A percentile compares a stretch with the other conserved stretches of the same genome.
phyloP scores from a whole-genome alignment of 331 rosid species.

The Malus hybrid region DNA sequence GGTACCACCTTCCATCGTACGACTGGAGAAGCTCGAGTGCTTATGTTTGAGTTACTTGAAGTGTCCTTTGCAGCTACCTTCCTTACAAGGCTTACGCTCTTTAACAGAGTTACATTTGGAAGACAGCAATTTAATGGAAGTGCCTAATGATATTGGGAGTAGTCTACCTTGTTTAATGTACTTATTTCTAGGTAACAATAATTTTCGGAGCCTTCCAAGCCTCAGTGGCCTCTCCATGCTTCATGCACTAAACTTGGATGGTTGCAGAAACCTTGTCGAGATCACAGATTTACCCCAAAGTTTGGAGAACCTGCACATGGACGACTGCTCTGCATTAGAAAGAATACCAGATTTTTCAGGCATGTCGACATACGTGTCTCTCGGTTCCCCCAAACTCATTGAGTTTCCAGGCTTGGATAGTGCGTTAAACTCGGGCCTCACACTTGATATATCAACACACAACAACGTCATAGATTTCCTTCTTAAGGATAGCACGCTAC shows the following conservation, averaged over 20 bases:
- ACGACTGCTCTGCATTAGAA: neutral
- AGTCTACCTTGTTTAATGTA: neutral
- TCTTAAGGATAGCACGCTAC: no score
- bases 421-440: no score
- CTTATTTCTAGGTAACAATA: neutral
- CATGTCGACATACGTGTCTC: accelerated
- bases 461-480: no score
- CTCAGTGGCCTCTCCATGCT: neutral
- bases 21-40: neutral
- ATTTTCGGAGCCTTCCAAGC: neutral
- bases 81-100: neutral
- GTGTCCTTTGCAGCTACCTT: neutral
- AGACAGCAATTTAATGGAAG: neutral
- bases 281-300: neutral
- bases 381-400: neutral
- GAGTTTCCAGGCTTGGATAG: neutral
- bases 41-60: neutral
- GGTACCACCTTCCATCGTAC: neutral
- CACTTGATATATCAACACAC: no score
- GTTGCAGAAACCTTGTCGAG: neutral
- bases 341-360: neutral
- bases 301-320: accelerated
- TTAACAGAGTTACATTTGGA: accelerated
- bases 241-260: accelerated
- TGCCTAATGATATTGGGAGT: no score